Evolutionary conservation across 179 eudicot genomes (phyloP), one percentile per base, ranked within the genome.

Genomic region (Dionaea muscipula): DNA sequence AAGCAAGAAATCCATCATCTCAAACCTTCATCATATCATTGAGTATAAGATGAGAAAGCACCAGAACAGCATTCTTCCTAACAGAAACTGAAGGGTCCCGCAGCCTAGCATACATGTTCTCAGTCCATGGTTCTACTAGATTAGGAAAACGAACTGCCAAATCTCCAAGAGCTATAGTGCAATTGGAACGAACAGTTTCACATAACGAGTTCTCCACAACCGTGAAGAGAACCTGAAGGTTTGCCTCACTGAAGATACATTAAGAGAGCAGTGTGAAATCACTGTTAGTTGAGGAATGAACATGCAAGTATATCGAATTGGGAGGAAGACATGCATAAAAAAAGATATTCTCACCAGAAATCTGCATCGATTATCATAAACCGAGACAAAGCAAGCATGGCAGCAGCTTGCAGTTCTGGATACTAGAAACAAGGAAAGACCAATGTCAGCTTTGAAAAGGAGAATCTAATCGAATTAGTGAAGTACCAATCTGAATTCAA

Each of bases 11-110:
- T 39, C 18, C 51, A 26, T 18, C 7, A 33, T 50, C 47, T 36
- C 74, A 50, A 66, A 91, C 98, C 98, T 91, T 91, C 98, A 91
- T 91, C 98, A 91, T 91, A 63, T 91, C 98, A 69, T 91, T 91
- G 55, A 91, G 72, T 59, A 91, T 86, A 53, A 91, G 95, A 67
- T 91, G 98, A 64, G 95, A 91, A 63, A 91, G 95, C 72, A 91
- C 98, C 77, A 91, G 63, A 33, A 91, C 88, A 59, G 95, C 98
- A 78, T 86, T 91, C 71, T 86, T 91, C 67, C 98, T 66, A 61
- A 91, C 98, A 61, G 91, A 75, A 51, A 62, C 76, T 55, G 95
- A 84, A 44, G 81, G 75, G 69, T 91, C 98, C 28, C 76, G 75
- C 69, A 91, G 75, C 50, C 94, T 80, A 28, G 88, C 79, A 77